Percentiles rank a stretch among this genome's conserved stretches.
These are phyloP conservation scores for Lyophyllum semitale DNA, from an alignment of 768 basidiomycete species.

Conservation along the genomic window DNA sequence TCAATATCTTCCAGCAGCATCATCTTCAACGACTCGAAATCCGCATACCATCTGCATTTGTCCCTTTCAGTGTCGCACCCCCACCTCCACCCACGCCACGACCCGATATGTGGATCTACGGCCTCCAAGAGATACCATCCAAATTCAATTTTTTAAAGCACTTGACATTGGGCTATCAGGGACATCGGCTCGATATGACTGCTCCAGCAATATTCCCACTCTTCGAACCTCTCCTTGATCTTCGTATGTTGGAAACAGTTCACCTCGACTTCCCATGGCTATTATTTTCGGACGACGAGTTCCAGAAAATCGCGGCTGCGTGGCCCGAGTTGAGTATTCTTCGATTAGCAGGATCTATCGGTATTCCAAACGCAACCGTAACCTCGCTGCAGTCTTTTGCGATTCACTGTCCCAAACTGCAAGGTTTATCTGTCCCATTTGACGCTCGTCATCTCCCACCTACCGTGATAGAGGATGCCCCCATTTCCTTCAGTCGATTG, in stretches of 20 bases:
- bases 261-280: conserved; percentile 7
- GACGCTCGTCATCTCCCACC: conserved; percentile 1
- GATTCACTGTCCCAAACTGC: conserved; percentile 3
- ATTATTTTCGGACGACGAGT: conserved; percentile 2
- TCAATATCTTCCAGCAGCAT: conserved; percentile 6
- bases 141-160: conserved; percentile 5
- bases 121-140: background rate
- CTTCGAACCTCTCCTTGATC: conserved; percentile 7
- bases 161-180: background rate
- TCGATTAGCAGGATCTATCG: background rate
- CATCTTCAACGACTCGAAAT: conserved; percentile 6
- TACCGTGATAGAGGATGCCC: background rate
- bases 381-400: conserved; percentile 1
- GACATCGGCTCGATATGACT: background rate
- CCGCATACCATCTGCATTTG: background rate
- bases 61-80: background rate
- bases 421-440: conserved; percentile 7
- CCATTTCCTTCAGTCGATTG: background rate
- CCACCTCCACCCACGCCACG: background rate
- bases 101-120: background rate
- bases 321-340: conserved; percentile 2
- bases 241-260: conserved; percentile 2
- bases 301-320: conserved; percentile 1
- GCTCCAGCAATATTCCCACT: background rate
- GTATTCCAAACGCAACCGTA: conserved; percentile 5